phyloP scores from a whole-genome alignment of 805 yeast genomes.

The Yamadazyma tumulicola region DNA sequence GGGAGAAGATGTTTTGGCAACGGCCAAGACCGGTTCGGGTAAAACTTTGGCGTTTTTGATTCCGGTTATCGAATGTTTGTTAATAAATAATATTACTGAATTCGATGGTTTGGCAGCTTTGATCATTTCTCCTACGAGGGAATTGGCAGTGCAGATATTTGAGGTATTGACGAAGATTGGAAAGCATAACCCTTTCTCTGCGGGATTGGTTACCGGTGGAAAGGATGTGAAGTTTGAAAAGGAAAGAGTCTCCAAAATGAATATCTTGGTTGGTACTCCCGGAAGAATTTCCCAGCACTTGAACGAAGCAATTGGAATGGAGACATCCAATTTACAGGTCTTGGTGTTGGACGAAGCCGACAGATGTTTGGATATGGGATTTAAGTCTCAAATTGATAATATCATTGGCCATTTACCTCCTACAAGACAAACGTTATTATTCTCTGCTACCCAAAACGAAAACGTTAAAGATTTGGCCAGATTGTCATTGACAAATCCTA shows the following conservation, averaged over 20 bases:
- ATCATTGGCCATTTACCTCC: constrained; percentile 76
- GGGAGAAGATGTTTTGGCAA: constrained; percentile 78
- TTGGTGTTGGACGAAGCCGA: constrained; percentile 90
- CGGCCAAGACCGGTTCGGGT: constrained; percentile 90
- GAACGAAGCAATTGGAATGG: constrained; percentile 84
- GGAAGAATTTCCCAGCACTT: constrained; percentile 87
- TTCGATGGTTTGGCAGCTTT: constrained; percentile 87
- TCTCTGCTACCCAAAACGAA: constrained; percentile 88
- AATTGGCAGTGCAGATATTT: constrained; percentile 84
- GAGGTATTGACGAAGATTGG: constrained; percentile 86
- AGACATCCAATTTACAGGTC: constrained; percentile 68
- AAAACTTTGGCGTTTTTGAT: constrained; percentile 83
- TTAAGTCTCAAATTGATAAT: constrained; percentile 76
- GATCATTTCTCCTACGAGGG: constrained; percentile 89
- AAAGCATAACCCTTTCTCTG: constrained; percentile 67
- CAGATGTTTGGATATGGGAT: constrained; percentile 91
- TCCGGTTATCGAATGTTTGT: constrained; percentile 71
- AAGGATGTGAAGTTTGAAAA: constrained; percentile 80
- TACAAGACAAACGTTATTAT: constrained; percentile 76
- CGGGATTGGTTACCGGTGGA: constrained; percentile 92
- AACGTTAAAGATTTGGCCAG: constrained; percentile 80
- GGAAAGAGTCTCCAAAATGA: constrained; percentile 74
- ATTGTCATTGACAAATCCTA: constrained; percentile 63
- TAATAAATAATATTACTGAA: constrained; percentile 71
- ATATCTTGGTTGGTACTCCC: constrained; percentile 86